Percentiles rank a stretch among this genome's conserved stretches.
Evolutionary conservation across 2,329 filamentous ascomycete genomes (phyloP).

Genomic region (Talaromyces sp.): DNA sequence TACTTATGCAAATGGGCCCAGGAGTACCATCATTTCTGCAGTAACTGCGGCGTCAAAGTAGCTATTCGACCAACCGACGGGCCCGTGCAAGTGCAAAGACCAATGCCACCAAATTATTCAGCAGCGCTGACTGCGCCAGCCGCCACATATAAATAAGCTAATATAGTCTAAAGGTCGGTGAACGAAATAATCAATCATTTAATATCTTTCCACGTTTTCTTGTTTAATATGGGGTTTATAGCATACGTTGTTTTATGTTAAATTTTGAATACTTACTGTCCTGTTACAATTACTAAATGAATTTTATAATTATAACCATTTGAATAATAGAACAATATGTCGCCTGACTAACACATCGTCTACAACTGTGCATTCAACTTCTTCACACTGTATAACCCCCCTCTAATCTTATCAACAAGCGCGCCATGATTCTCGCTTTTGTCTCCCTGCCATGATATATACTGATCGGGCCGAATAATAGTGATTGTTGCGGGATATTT

Average conservation of each 20-base stretch:
- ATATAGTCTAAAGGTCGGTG: not conserved
- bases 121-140: not conserved
- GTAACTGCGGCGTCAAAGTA: not conserved
- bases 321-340: no score
- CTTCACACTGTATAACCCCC: not conserved
- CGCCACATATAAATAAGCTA: no score
- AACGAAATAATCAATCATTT: not conserved
- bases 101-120: not conserved
- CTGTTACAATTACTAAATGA: not conserved
- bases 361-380: not conserved
- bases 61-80: not conserved
- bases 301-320: not conserved
- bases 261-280: not conserved
- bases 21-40: not conserved
- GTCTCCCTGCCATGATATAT: not conserved
- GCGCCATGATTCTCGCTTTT: not conserved
- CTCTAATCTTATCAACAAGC: not conserved
- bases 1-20: not conserved
- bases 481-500: not conserved
- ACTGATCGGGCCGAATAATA: not conserved
- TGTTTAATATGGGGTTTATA: not conserved
- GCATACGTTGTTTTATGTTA: not conserved
- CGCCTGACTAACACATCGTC: no score
- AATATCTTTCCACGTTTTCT: not conserved
- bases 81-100: not conserved